Base-by-base conservation (phyloP, 805 yeast species). In the Kodamaea sagamina region DNA sequence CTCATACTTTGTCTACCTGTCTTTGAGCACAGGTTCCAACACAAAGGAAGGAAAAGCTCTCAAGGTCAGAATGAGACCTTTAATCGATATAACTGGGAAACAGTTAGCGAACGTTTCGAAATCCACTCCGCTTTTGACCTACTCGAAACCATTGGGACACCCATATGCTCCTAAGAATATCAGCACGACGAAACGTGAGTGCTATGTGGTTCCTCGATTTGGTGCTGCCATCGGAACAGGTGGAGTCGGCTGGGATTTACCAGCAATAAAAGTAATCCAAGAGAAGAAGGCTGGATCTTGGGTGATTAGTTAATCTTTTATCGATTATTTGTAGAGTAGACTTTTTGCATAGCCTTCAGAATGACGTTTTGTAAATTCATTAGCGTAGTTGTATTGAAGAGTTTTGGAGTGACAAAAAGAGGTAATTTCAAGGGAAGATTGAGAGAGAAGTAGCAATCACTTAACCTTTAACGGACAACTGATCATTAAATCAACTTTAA, bases 101-200 rank as follows among this genome's bases (percentile, higher is more conserved):
- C 90, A 90, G 37, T 65, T 93, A 40, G 79, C 92, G 6, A 87
- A 86, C 50, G 74, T 93, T 13, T 90, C 89, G 12, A 84, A 82
- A 51, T 70, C 69, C 21, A 82, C 95, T 12, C 81, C 86, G 0
- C 67, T 92, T 36, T 57, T 92, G 32, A 80, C 92, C 0, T 90
- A 85, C 62, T 89, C 97, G 19, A 92, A 90, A 57, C 98, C 98
- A 0, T 65, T 92, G 41, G 96, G 96, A 0, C 86, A 87, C 43
- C 96, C 97, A 2, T 80, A 88, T 56, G 95, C 89, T 1, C 95
- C 95, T 1, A 84, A 83, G 55, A 71, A 75, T 49, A 55, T 86
- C 11, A 68, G 80, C 3, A 68, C 86, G 0, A 78, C 82, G 2
- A 84, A 83, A 54, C 72, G 97, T 51, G 90, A 85, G 55, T 87